Evolutionary conservation across 228 moss, liverwort and hornwort genomes (phyloP).

Genomic region (Sphagnum magellanicum): DNA sequence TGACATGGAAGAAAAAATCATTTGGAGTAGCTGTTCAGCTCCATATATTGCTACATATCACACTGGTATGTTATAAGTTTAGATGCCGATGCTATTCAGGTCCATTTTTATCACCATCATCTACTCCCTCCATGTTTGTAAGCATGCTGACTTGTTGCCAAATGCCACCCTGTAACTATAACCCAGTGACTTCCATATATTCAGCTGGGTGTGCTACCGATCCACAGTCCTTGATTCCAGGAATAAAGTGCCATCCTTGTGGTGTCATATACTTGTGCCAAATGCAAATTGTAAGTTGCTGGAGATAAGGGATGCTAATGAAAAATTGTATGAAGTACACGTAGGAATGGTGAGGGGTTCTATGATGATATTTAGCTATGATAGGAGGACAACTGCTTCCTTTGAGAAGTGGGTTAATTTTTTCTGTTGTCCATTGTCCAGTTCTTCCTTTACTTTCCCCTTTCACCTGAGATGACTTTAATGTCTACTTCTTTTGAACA

Average conservation of each 20-base stretch:
- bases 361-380: background rate
- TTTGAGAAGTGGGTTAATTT: background rate
- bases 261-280: background rate
- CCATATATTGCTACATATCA: conserved; percentile 86
- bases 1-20: conserved; percentile 71
- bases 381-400: background rate
- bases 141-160: background rate
- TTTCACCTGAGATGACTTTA: background rate
- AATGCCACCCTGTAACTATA: background rate
- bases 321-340: too few relatives aligned
- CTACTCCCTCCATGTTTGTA: background rate
- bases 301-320: too few relatives aligned
- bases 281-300: too few relatives aligned
- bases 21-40: conserved; percentile 70
- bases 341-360: too few relatives aligned
- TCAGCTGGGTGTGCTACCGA: background rate
- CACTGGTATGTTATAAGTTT: conserved; percentile 16
- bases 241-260: background rate
- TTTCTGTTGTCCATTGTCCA: background rate
- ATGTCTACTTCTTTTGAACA: background rate
- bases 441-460: background rate
- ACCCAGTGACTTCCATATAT: background rate
- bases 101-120: too few relatives aligned
- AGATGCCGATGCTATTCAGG: too few relatives aligned
- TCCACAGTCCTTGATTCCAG: too few relatives aligned